Base-by-base conservation (phyloP, 176 grass and related monocot species). In the Rhynchospora breviuscula region DNA sequence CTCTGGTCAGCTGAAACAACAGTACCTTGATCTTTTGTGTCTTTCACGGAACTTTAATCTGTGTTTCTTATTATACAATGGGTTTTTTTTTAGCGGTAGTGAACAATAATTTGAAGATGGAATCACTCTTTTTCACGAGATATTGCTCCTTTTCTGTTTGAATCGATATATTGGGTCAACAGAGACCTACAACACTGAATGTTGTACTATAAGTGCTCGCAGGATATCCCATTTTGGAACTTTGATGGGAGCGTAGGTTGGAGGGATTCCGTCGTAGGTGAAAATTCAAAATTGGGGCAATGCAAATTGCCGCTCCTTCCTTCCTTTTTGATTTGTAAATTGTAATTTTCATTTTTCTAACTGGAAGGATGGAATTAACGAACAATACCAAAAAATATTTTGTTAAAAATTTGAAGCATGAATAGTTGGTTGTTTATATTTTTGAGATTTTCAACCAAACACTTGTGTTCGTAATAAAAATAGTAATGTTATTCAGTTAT, bases 241-340 rank as follows among this genome's bases (percentile, higher is more conserved):
- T 53, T 25, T 15, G 12, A 18, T 75, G 10, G 71, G 71, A 75
- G 46, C 71, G 71, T 53, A 21, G 10, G 49, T 29, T 19, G 71
- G 71, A 75, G 71, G 71, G 71, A 53, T 19, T 52, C 11, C 6
- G 22, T 25, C 19, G 3, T 49, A 18, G 6, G 21, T 29, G 71
- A 75, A 75, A 75, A 75, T 75, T 75, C 47, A 75, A 75, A 75
- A 51, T 75, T 75, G 22, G 22, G 11, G 0, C 21, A 8, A 75
- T 43, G 31, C 31, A 75, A 75, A 72, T 48, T 75, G 25, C 71
- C 71, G 71, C 71, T 51, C n/a, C 45, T 72, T 10, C 40, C 67
- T 10, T 3, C 35, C 10, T 3, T 14, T 21, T 18, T 13, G 4
- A 58, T 71, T 71, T 47, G 17, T 7, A 4, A 58, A 47, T 71